Base-by-base conservation (phyloP, 192 early-diverging fungal genomes). In the Linnemannia schmuckeri region DNA sequence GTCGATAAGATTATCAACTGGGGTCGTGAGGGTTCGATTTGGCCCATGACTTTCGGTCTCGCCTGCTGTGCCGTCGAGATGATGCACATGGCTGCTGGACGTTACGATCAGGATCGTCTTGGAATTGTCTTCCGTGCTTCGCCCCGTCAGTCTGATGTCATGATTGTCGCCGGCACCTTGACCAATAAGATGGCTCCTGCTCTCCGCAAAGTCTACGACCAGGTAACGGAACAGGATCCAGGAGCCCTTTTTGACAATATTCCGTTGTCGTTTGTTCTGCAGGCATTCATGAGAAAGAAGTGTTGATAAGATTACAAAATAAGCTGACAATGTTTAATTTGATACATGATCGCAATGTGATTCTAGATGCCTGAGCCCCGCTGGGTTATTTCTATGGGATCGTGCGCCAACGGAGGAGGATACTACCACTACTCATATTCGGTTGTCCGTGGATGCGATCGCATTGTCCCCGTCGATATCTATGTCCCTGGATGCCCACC, bases 351-450 rank as follows among this genome's bases (percentile, higher is more conserved):
- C 0, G 18, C 47, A 52, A 52, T 35, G 61, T 12, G n/a, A 27
- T 42, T 57, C 44, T 81, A 96, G 92, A 98, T 99, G 97, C 97
- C 98, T 47, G 97, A 98, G 88, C 98, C 98, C 61, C 95, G 97
- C 70, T 99, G 98, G 98, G 98, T 99, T 18, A 97, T 99, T 77
- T 98, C 97, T n/a, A 99, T 99, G 98, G 98, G 98, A 61, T 96
- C 94, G 74, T 99, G 95, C 80, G 97, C 98, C 38, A 98, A 98
- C 88, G 97, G 97, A 77, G 98, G 98, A 80, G 98, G 98, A 70
- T 99, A 99, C 91, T 99, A 99, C 89, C 98, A 99, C 90, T 99
- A 99, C 93, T 96, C 95, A 70, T 98, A 98, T 88, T 93, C 96
- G 79, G 97, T 98, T 72, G 98, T 99, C 54, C 93, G 98, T 68